These are phyloP conservation scores for Trypanosoma brucei DNA, from an alignment of 208 protist species.

Conservation along the genomic window DNA sequence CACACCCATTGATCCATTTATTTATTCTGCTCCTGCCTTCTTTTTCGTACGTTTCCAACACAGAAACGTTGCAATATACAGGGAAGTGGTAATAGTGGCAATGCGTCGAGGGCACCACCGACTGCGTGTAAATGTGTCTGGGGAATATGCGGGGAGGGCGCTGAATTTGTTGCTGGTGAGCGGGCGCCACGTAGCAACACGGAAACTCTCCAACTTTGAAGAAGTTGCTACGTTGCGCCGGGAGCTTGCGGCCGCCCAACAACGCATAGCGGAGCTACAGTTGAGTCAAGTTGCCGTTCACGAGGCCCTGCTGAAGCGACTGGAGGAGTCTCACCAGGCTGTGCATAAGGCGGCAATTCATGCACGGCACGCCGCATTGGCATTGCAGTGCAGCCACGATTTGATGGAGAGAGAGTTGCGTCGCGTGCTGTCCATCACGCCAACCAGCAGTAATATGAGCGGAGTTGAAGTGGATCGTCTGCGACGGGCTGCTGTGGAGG, in stretches of 20 bases:
- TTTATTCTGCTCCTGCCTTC: too few relatives aligned
- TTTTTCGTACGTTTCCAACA: too few relatives aligned
- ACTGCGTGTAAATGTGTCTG: too few relatives aligned
- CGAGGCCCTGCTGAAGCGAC: constrained; percentile 29
- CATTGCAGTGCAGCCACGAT: constrained; percentile 61
- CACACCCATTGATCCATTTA: too few relatives aligned
- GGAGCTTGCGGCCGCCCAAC: constrained; percentile 48
- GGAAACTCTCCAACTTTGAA: neutral
- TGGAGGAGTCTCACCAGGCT: constrained; percentile 40
- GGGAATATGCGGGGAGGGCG: too few relatives aligned
- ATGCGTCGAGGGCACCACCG: too few relatives aligned
- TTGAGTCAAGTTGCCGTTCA: constrained; percentile 28
- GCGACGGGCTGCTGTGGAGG: constrained; percentile 56
- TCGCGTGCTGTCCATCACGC: constrained; percentile 49
- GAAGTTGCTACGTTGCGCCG: constrained; percentile 29
- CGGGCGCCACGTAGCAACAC: neutral
- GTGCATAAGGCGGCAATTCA: constrained; percentile 48
- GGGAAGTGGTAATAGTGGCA: too few relatives aligned
- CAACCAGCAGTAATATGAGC: constrained; percentile 6
- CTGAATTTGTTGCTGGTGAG: neutral
- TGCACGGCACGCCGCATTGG: constrained; percentile 70
- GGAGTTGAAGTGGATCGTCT: constrained; percentile 36
- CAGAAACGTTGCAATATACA: too few relatives aligned
- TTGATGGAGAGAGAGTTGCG: constrained; percentile 71
- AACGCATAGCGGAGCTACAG: constrained; percentile 33